Percentiles rank a stretch among this genome's conserved stretches.
phyloP scores from a whole-genome alignment of 1,284 basidiomycete genomes.

The Apiotrichum veenhuisii region DNA sequence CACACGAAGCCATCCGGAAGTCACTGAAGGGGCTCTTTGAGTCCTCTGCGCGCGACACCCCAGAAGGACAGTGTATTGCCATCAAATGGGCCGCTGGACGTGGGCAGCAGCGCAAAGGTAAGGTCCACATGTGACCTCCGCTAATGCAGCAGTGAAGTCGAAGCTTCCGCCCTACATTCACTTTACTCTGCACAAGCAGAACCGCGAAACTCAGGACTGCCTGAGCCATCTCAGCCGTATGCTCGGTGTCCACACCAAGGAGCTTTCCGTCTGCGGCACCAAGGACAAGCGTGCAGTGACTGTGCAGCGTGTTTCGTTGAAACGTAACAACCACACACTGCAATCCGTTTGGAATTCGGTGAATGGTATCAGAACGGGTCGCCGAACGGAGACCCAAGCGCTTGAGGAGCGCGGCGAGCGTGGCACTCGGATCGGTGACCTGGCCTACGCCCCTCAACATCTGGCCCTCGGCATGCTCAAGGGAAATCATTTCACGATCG shows the following conservation, averaged over 20 bases:
- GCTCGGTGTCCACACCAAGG: constrained; percentile 69
- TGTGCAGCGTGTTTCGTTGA: constrained; percentile 82
- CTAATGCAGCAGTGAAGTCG: constrained; percentile 1
- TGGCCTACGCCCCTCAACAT: constrained; percentile 73
- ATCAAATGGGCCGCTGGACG: constrained; percentile 36
- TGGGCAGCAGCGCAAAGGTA: constrained; percentile 16
- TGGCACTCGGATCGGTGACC: constrained; percentile 82
- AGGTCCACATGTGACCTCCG: not conserved
- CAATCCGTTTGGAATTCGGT: constrained; percentile 78
- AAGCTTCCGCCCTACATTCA: constrained; percentile 73
- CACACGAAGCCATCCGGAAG: constrained; percentile 77
- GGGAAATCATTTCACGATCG: constrained; percentile 94
- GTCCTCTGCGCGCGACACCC: constrained; percentile 50
- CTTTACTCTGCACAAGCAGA: constrained; percentile 95
- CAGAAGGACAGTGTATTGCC: constrained; percentile 30
- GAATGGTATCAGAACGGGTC: constrained; percentile 61
- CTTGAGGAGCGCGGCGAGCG: constrained; percentile 74
- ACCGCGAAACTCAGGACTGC: constrained; percentile 94
- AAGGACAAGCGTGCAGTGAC: constrained; percentile 98
- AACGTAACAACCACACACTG: constrained; percentile 71
- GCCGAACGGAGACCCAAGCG: constrained; percentile 59
- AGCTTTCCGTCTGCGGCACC: constrained; percentile 87
- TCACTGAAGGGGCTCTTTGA: constrained; percentile 79
- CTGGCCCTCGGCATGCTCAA: constrained; percentile 91
- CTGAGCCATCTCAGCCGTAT: constrained; percentile 72